These are phyloP conservation scores for Colletotrichum tropicale DNA, from an alignment of 2,329 filamentous ascomycete genomes.

Conservation along the genomic window DNA sequence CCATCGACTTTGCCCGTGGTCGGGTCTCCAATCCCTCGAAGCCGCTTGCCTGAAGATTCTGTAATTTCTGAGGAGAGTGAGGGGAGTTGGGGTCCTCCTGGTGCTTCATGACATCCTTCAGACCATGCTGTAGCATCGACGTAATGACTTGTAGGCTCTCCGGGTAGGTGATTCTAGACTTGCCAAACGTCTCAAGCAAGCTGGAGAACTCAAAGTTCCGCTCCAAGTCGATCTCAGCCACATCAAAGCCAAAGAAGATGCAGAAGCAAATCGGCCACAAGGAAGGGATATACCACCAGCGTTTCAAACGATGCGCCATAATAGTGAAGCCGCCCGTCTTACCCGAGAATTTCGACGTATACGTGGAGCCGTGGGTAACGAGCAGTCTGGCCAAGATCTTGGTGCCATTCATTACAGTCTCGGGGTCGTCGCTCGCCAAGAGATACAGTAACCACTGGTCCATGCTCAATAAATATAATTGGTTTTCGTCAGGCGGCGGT, in stretches of 20 bases:
- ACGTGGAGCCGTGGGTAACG: slow-evolving; percentile 79
- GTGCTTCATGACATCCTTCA: slow-evolving; percentile 72
- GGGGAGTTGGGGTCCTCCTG: slow-evolving; percentile 66
- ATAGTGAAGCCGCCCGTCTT: slow-evolving; percentile 90
- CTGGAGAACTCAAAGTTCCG: slow-evolving; percentile 75
- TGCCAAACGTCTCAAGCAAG: slow-evolving; percentile 76
- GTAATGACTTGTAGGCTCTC: slow-evolving; percentile 82
- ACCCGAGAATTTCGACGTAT: slow-evolving; percentile 80
- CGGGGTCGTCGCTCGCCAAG: slow-evolving; percentile 82
- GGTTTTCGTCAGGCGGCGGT: slow-evolving; percentile 23
- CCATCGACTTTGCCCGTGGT: slow-evolving; percentile 67
- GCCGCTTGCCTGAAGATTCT: slow-evolving; percentile 16
- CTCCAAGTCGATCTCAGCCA: slow-evolving; percentile 75
- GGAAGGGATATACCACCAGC: slow-evolving; percentile 86
- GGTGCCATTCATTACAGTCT: slow-evolving; percentile 79
- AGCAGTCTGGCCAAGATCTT: slow-evolving; percentile 86
- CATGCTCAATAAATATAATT: slow-evolving; percentile 25
- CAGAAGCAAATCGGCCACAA: slow-evolving; percentile 90
- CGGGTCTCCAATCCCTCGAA: slow-evolving; percentile 33
- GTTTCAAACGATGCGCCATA: slow-evolving; percentile 79
- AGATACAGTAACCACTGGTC: slow-evolving; percentile 87
- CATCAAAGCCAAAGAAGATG: slow-evolving; percentile 84
- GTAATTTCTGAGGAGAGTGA: slow-evolving; percentile 49
- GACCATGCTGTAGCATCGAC: slow-evolving; percentile 84
- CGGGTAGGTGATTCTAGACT: slow-evolving; percentile 71